Evolutionary conservation across 2,329 filamentous ascomycete genomes (phyloP).

Genomic region (Penicillium thymicola): DNA sequence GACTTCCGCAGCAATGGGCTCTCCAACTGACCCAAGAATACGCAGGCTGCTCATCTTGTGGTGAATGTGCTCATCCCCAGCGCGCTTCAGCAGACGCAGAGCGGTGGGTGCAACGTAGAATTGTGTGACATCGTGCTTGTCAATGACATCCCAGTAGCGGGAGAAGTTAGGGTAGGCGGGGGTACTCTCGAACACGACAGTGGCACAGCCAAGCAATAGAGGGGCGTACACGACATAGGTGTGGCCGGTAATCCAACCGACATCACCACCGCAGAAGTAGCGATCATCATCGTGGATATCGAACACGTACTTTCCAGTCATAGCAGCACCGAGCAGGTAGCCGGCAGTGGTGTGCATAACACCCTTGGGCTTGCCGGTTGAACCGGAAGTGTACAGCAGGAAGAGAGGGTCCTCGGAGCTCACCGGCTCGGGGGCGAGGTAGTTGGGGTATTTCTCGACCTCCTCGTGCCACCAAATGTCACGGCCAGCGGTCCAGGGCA

Average conservation of each 20-base stretch:
- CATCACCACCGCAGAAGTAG: conserved; percentile 97
- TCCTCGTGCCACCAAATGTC: conserved; percentile 99
- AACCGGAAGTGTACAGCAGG: conserved; percentile 95
- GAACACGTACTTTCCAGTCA: conserved; percentile 97
- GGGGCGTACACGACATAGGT: conserved; percentile 98
- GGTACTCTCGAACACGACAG: conserved; percentile 96
- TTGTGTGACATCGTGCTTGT: conserved; percentile 90
- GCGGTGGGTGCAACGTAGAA: conserved; percentile 98
- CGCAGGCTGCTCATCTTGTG: conserved; percentile 84
- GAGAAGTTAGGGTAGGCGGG: conserved; percentile 97
- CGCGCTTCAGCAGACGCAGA: conserved; percentile 87
- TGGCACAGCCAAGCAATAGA: conserved; percentile 85
- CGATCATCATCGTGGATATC: conserved; percentile 91
- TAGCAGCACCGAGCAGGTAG: conserved; percentile 88
- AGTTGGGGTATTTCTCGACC: conserved; percentile 91
- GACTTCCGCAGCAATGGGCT: conserved; percentile 95
- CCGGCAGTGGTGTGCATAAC: conserved; percentile 96
- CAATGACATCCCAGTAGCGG: conserved; percentile 97
- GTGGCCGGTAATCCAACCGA: conserved; percentile 98
- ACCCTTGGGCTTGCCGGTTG: conserved; percentile 97
- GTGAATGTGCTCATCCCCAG: conserved; percentile 88
- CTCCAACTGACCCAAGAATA: conserved; percentile 89
- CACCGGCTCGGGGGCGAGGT: conserved; percentile 84
- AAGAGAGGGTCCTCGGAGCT: conserved; percentile 95
- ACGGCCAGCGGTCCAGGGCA: conserved; percentile 83